phyloP scores from a whole-genome alignment of 129 eudicot genomes.

The Artemisia tridentata region DNA sequence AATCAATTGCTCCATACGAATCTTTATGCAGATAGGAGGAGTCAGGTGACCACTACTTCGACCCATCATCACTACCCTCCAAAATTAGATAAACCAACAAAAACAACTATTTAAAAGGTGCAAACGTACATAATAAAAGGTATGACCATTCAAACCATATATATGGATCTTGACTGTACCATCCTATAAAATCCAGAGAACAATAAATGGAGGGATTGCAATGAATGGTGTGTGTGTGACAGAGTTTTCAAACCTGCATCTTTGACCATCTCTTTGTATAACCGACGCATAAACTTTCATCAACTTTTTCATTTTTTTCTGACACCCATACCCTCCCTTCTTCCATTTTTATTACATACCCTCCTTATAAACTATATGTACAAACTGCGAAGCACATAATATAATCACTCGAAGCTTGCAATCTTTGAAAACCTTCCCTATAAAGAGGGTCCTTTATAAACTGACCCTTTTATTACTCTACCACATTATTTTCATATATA shows the following conservation, averaged over 20 bases:
- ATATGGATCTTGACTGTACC: slow-evolving; percentile 44
- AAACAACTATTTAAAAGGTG: not conserved
- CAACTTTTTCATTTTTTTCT: slow-evolving; percentile 15
- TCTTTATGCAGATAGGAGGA: slow-evolving; percentile 27
- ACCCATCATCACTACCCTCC: slow-evolving; percentile 37
- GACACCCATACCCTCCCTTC: not conserved
- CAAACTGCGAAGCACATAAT: no score
- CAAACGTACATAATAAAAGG: not conserved
- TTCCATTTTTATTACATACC: not conserved
- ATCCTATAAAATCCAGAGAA: slow-evolving; percentile 29
- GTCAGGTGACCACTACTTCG: slow-evolving; percentile 25
- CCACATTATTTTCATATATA: not conserved
- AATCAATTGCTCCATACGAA: slow-evolving; percentile 28
- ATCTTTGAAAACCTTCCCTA: no score
- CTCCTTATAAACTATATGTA: no score
- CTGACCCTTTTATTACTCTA: no score
- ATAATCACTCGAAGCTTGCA: no score
- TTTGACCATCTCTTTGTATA: slow-evolving; percentile 49
- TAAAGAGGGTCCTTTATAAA: no score
- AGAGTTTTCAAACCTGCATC: slow-evolving; percentile 52
- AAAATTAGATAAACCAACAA: slow-evolving; percentile 21
- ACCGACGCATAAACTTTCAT: slow-evolving; percentile 34
- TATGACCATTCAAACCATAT: not conserved
- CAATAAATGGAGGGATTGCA: slow-evolving; percentile 40
- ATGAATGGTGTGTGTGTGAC: slow-evolving; percentile 34